Evolutionary conservation across 176 grass and related monocot species (phyloP).

Genomic region (Triticum turgidum): DNA sequence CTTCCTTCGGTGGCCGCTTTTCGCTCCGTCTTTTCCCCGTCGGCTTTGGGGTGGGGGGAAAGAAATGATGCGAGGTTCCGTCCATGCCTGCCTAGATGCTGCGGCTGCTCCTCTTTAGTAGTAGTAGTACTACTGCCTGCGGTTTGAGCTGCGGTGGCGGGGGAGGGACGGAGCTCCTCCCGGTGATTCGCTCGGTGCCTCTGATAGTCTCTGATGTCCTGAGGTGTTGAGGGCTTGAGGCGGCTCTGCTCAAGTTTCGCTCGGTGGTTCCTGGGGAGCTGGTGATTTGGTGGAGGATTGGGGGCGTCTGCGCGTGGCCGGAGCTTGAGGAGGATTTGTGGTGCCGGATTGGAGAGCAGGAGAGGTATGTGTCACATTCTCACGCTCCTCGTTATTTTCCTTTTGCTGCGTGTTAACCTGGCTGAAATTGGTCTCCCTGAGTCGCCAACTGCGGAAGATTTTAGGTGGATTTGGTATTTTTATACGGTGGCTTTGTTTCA

Average conservation of each 20-base stretch:
- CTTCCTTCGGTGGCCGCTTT: background rate
- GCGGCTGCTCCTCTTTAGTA: constrained; percentile 21
- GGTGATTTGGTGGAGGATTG: background rate
- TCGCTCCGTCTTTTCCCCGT: background rate
- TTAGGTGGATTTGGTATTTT: background rate
- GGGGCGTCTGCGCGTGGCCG: background rate
- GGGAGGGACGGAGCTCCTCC: background rate
- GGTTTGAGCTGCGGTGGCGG: background rate
- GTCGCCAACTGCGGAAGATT: background rate
- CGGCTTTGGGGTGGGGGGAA: constrained; percentile 42
- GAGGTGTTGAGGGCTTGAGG: background rate
- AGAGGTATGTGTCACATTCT: constrained; percentile 11
- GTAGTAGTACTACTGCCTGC: background rate
- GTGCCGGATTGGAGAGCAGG: background rate
- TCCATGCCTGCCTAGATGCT: constrained; percentile 33
- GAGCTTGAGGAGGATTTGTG: background rate
- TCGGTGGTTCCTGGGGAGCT: background rate
- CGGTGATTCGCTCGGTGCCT: background rate
- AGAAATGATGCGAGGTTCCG: constrained; percentile 61
- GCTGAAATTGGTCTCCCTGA: background rate
- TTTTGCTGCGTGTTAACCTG: background rate
- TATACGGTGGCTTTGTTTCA: background rate
- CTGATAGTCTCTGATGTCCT: background rate
- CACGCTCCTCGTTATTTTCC: background rate
- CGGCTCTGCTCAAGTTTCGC: background rate